Conservation (phyloP, 2,329 filamentous ascomycete genomes). For the Chaetomiaceae sp. region DNA sequence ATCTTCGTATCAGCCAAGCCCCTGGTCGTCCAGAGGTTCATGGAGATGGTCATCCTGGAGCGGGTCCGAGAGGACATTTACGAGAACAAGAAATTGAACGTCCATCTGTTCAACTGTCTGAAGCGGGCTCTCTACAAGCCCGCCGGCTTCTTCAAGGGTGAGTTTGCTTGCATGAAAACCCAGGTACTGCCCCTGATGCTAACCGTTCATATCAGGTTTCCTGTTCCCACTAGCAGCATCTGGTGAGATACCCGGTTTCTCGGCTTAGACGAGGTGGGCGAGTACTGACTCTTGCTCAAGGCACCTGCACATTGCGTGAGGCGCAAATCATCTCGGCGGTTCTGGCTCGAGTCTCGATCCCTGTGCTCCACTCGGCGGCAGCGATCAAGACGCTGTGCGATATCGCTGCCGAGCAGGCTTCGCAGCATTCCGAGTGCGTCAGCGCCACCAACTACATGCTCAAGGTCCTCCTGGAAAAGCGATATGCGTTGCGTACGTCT, state of each 20-base stretch:
- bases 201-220: conserved; percentile 45
- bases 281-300: conserved; percentile 9
- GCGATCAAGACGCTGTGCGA: conserved; percentile 90
- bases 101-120: conserved; percentile 89
- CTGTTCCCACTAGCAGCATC: conserved; percentile 83
- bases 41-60: conserved; percentile 82
- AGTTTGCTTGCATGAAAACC: neutral
- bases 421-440: conserved; percentile 75
- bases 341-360: conserved; percentile 77
- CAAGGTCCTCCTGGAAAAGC: conserved; percentile 88
- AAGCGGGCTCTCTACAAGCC: conserved; percentile 70
- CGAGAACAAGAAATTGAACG: conserved; percentile 90
- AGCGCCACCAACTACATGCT: conserved; percentile 96
- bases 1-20: conserved; percentile 88
- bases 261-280: no score
- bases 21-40: conserved; percentile 73
- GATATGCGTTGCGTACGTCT: conserved; percentile 70
- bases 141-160: conserved; percentile 86
- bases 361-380: conserved; percentile 86
- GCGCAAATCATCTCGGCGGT: conserved; percentile 88
- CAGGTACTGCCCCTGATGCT: neutral
- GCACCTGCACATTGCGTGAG: conserved; percentile 87
- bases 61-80: conserved; percentile 90
- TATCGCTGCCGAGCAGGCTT: conserved; percentile 86
- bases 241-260: conserved; percentile 30